A percentile compares a stretch with the other conserved stretches of the same genome.
phyloP scores from a whole-genome alignment of 345 rosid genomes.

The Gossypium raimondii region DNA sequence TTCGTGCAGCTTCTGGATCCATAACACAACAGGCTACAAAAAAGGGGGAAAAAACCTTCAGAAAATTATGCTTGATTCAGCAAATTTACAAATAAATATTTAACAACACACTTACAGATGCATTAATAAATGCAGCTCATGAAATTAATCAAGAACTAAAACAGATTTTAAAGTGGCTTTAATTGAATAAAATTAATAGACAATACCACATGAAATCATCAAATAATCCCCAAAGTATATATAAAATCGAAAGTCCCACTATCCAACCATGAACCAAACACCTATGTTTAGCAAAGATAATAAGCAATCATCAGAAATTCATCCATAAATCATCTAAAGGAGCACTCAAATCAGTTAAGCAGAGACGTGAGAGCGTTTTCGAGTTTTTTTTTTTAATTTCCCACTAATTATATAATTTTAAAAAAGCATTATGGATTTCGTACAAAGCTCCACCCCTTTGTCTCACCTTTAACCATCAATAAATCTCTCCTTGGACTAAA shows the following conservation, averaged over 20 bases:
- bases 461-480: not conserved
- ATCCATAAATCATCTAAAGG: not conserved
- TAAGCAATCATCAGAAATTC: not conserved
- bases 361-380: too few relatives aligned
- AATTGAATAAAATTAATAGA: not conserved
- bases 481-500: not conserved
- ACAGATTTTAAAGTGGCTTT: not conserved
- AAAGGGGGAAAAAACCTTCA: not conserved
- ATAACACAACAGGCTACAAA: conserved; percentile 9
- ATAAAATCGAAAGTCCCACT: not conserved
- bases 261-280: not conserved
- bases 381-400: too few relatives aligned
- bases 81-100: not conserved
- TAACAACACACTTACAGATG: not conserved
- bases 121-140: not conserved
- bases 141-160: not conserved
- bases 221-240: not conserved
- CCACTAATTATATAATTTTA: too few relatives aligned
- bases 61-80: not conserved
- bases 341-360: not conserved
- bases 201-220: not conserved
- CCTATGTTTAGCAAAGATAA: not conserved
- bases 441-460: conserved; percentile 53
- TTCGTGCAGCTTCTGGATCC: conserved; percentile 43
- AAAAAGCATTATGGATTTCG: too few relatives aligned